Base-by-base conservation (phyloP, 345 rosid genomes). In the Sonneratia caseolaris region DNA sequence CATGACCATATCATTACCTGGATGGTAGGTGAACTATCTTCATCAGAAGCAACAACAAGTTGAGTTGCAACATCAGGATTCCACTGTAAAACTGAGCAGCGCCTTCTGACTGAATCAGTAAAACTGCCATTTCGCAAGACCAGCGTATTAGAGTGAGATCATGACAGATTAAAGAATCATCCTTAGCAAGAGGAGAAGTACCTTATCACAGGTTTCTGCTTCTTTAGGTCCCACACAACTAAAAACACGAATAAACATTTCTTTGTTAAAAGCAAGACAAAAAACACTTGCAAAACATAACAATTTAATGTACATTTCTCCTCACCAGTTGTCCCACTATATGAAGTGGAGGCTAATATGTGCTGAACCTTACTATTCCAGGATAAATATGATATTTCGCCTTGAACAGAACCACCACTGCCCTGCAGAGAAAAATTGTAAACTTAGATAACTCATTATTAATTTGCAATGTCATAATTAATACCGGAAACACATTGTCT, bases 21-120 rank as follows among this genome's bases (percentile, higher is more conserved):
- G 37, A 96, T 70, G 70, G 88, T 73, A 71, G 98, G 98, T 66
- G 94, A 88, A 69, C 81, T 76, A 80, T 96, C 99, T 69, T 92
- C 98, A 77, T 96, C 99, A 59, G 99, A 96, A 36, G 99, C 98
- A 83, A 96, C 89, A 85, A 92, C 84, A 72, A 95, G 96, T 82
- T 96, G 97, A 76, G 99, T 96, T 74, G 99, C 91, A 79, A 91
- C 80, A 76, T 92, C 96, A 78, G 99, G 99, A 82, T 96, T 88
- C 99, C 99, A 96, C 78, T 96, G 99, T 83, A 96, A 85, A 82
- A 96, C 98, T 73, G 99, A 92, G 84, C 98, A 87, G 24, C 97
- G 87, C 74, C 97, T 88, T 79, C 97, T 84, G 82, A 83, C 72
- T 53, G 99, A 89, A 85, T 96, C 99, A 77, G 90, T 80, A 81